Percentiles rank a stretch among this genome's conserved stretches.
Conservation (phyloP, 371 early-diverging fungal species). For the Smittium mucronatum region DNA sequence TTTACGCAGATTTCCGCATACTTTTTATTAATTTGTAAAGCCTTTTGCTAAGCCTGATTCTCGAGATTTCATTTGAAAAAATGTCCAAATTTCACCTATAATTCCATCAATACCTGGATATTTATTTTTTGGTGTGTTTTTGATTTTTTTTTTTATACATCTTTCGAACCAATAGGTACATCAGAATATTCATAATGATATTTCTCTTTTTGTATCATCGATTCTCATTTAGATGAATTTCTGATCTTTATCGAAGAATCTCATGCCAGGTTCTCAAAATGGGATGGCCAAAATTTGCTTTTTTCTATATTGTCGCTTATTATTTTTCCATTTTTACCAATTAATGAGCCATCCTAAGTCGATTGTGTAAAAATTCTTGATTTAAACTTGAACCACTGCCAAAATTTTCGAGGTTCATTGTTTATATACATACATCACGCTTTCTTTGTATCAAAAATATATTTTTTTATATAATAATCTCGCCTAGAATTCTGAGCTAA, state of each 20-base stretch:
- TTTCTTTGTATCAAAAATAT: background rate
- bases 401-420: background rate
- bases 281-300: background rate
- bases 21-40: background rate
- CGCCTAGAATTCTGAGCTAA: background rate
- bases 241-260: background rate
- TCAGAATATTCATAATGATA: background rate
- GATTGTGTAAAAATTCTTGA: background rate
- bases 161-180: too few relatives aligned
- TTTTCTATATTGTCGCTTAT: background rate
- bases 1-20: background rate
- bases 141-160: background rate
- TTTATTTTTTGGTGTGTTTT: constrained; percentile 8
- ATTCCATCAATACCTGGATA: background rate
- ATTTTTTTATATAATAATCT: background rate
- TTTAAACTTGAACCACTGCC: background rate
- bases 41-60: background rate
- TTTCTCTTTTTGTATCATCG: background rate
- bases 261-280: background rate
- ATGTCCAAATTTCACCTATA: background rate
- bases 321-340: background rate
- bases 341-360: background rate
- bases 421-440: background rate
- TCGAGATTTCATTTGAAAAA: background rate
- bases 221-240: background rate